Evolutionary conservation across 75 land plant genomes (phyloP), one percentile per base, ranked within the genome.

Genomic region (Ceratopteris richardii): DNA sequence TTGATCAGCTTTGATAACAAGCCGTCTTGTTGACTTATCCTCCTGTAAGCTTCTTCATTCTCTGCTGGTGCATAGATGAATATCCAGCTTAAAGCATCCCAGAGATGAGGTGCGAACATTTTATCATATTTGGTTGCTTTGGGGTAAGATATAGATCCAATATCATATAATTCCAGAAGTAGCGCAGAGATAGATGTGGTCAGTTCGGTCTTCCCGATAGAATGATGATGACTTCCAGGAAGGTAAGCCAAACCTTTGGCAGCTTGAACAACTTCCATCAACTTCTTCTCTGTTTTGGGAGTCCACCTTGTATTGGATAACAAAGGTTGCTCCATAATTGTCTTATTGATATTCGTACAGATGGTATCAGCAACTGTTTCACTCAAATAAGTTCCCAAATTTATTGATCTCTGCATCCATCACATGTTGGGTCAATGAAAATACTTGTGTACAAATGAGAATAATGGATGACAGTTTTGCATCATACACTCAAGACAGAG

Each of bases 401-500:
- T 23, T 19, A 9, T 11, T 12, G 28, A 52, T 52, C 54, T 52
- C 54, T 52, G 29, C 29, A 52, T 46, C 4, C 48, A 46, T 4
- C 3, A 9, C 37, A 33, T 4, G 37, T 4, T 33, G 37, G 9
- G 7, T 33, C 9, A 33, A 33, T 33, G 7, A 9, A 33, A 4
- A 33, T 3, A 33, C 7, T 33, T 9, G 9, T 33, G 3, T 33
- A 33, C 37, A 3, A 4, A 33, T 33, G 14, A 18, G 22, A 46
- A 18, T 46, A 21, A 21, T 46, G 17, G 12, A 46, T 46, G 14
- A 46, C 13, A 21, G 22, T 18, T n/a, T 4, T 4, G 4, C 5
- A 14, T 25, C 44, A 39, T 67, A 84, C 83, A 60, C 36, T 63
- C 46, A 84, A 53, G 58, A 39, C 27, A 28, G 57, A 75, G 26